phyloP scores from a whole-genome alignment of 352 stramenopile species.

The Lagenidium giganteum region DNA sequence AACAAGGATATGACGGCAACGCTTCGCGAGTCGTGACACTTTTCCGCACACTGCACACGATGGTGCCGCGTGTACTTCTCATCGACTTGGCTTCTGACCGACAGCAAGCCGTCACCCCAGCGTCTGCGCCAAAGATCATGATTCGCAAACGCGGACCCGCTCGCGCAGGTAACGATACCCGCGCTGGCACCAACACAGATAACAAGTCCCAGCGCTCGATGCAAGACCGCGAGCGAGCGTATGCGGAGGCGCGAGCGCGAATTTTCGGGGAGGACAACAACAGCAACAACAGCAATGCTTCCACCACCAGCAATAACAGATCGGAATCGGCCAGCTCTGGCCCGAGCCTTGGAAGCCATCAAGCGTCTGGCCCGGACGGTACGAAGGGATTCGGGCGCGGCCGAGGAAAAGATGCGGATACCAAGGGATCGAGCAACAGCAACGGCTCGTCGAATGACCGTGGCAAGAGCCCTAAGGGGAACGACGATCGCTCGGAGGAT shows the following conservation, averaged over 20 bases:
- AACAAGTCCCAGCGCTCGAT: constrained; percentile 68
- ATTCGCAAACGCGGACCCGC: constrained; percentile 65
- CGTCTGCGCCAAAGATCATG: constrained; percentile 91
- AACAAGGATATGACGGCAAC: constrained; percentile 51
- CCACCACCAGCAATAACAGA: constrained; percentile 1
- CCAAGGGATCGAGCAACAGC: constrained; percentile 1
- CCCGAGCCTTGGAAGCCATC: too few relatives aligned
- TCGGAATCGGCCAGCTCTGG: too few relatives aligned
- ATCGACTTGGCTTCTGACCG: constrained; percentile 82
- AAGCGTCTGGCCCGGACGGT: constrained; percentile 10
- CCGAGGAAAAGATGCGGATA: constrained; percentile 3
- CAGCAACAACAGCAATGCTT: constrained; percentile 1
- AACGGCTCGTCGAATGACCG: background rate
- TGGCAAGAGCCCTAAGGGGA: background rate
- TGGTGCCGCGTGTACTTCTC: constrained; percentile 75
- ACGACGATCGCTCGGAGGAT: too few relatives aligned
- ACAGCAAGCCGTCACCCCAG: constrained; percentile 59
- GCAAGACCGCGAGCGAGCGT: constrained; percentile 91
- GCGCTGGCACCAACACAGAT: constrained; percentile 29
- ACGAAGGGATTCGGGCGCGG: constrained; percentile 32
- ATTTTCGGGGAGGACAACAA: constrained; percentile 86
- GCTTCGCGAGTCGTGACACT: constrained; percentile 83
- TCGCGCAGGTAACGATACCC: constrained; percentile 25
- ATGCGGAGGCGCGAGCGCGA: constrained; percentile 91
- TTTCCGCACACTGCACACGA: constrained; percentile 78